Percentiles rank a stretch among this genome's conserved stretches.
Evolutionary conservation across 805 yeast genomes (phyloP).

Genomic region (Saccharomyces kudriavzevii): DNA sequence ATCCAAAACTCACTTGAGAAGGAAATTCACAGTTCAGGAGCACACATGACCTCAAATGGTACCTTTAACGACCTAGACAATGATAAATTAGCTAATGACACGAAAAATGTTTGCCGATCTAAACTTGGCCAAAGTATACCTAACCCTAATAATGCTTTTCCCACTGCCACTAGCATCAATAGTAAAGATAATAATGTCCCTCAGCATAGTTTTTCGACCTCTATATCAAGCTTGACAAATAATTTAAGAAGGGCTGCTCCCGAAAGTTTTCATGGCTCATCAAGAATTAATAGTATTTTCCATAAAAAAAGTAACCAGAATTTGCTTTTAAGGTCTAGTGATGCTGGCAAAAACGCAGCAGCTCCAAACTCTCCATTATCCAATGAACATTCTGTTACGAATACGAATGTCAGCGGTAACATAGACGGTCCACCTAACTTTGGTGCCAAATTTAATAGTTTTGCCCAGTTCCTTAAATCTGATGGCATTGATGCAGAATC

Average conservation of each 20-base stretch:
- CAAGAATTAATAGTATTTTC: slow-evolving; percentile 8
- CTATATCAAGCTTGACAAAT: slow-evolving; percentile 28
- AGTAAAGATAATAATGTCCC: not conserved
- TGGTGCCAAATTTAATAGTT: slow-evolving; percentile 27
- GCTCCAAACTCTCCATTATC: not conserved
- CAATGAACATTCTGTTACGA: not conserved
- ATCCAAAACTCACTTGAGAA: slow-evolving; percentile 26
- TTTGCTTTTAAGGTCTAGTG: slow-evolving; percentile 4
- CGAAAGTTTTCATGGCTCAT: slow-evolving; percentile 5
- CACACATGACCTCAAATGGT: slow-evolving; percentile 6
- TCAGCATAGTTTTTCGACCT: slow-evolving; percentile 20
- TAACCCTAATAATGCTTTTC: not conserved
- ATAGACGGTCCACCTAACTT: slow-evolving; percentile 5
- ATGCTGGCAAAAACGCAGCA: not conserved
- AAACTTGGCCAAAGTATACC: not conserved
- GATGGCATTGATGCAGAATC: slow-evolving; percentile 42
- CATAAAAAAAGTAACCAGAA: slow-evolving; percentile 11
- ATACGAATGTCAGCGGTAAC: slow-evolving; percentile 3
- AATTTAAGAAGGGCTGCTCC: slow-evolving; percentile 21
- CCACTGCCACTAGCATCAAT: not conserved
- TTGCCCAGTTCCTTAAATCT: slow-evolving; percentile 35
- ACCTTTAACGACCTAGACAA: not conserved
- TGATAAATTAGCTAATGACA: slow-evolving; percentile 1
- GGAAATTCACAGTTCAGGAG: slow-evolving; percentile 6
- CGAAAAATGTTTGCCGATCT: not conserved